Conservation (phyloP, 306 rosid genomes). For the Cicer pinnatifidum region DNA sequence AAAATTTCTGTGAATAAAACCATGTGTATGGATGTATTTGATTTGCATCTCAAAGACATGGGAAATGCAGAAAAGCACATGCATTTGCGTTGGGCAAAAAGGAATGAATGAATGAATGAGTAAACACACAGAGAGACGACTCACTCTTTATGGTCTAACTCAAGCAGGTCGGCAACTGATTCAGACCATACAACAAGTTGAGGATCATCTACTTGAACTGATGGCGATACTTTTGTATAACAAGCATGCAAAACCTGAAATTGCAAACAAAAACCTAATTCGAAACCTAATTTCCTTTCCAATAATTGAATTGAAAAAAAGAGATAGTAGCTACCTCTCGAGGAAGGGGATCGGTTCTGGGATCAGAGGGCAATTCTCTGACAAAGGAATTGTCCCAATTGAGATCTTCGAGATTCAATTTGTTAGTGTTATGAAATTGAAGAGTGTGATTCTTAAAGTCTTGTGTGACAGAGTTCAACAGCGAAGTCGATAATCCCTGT, state of each 20-base stretch:
- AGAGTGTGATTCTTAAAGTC: conserved; percentile 61
- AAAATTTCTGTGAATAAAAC: background rate
- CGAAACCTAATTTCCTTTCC: background rate
- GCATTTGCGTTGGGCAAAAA: conserved; percentile 13
- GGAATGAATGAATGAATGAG: background rate
- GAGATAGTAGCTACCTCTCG: conserved; percentile 52
- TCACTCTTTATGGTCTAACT: conserved; percentile 84
- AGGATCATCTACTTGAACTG: conserved; percentile 77
- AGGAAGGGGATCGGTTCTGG: conserved; percentile 68
- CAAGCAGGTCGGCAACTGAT: conserved; percentile 73
- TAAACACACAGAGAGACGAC: conserved; percentile 17
- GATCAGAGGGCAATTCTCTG: conserved; percentile 75
- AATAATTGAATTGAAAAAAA: too few relatives aligned
- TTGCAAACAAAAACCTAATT: background rate
- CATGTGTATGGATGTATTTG: background rate
- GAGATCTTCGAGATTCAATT: conserved; percentile 71
- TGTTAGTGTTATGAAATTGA: background rate
- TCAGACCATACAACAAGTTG: conserved; percentile 88
- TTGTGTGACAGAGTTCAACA: conserved; percentile 71
- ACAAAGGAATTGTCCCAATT: conserved; percentile 90
- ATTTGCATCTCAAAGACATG: background rate
- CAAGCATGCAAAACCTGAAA: conserved; percentile 91
- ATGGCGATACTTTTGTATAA: conserved; percentile 74
- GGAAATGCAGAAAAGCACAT: background rate
- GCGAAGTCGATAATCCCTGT: conserved; percentile 52